phyloP scores from a whole-genome alignment of 768 basidiomycete genomes.

The Tulasnella sp. region DNA sequence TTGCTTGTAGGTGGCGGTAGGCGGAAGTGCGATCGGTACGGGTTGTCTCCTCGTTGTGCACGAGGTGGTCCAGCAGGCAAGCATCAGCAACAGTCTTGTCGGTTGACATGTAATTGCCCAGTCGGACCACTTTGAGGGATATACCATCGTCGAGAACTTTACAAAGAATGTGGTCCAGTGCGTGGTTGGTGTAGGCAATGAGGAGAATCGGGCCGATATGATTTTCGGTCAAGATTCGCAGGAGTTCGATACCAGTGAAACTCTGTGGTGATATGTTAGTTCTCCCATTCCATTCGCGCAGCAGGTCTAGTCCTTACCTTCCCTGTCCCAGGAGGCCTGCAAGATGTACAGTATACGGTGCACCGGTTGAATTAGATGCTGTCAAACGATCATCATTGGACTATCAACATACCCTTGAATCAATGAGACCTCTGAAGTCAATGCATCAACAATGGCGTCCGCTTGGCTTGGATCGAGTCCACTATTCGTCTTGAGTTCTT shows the following conservation, averaged over 20 bases:
- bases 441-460: constrained; percentile 50
- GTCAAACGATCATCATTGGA: neutral
- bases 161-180: constrained; percentile 58
- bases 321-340: constrained; percentile 72
- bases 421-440: constrained; percentile 48
- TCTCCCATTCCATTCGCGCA: too few relatives aligned
- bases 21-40: neutral
- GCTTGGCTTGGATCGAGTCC: constrained; percentile 65
- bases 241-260: constrained; percentile 56
- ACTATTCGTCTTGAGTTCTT: constrained; percentile 28
- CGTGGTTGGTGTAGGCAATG: constrained; percentile 68
- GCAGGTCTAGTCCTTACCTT: constrained; percentile 34
- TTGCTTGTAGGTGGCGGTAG: constrained; percentile 32
- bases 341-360: constrained; percentile 47
- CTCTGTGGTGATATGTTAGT: constrained; percentile 31
- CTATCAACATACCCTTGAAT: constrained; percentile 51
- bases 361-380: neutral
- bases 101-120: constrained; percentile 37
- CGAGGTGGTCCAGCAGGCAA: neutral
- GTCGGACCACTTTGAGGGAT: constrained; percentile 50
- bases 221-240: constrained; percentile 51
- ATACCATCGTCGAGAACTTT: constrained; percentile 55
- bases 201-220: constrained; percentile 42
- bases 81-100: constrained; percentile 15
- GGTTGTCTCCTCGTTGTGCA: neutral